Percentiles rank a stretch among this genome's conserved stretches.
These are phyloP conservation scores for Schoenoplectus triqueter DNA, from an alignment of 202 grass and related monocot species.

Conservation along the genomic window DNA sequence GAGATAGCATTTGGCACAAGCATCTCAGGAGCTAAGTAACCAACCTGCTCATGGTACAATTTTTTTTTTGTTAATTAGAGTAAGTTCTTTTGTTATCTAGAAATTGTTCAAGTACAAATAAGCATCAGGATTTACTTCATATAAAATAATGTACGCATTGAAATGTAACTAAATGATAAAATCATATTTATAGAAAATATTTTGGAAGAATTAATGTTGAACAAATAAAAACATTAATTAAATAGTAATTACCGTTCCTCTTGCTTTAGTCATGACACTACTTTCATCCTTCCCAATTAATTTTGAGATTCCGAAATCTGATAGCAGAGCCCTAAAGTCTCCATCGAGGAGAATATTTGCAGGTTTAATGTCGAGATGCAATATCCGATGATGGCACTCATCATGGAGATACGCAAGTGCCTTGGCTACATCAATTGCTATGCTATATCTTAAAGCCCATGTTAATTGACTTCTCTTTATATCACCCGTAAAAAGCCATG, in stretches of 20 bases:
- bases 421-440: slow-evolving; percentile 52
- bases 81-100: too few relatives aligned
- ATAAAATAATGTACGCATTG: too few relatives aligned
- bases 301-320: slow-evolving; percentile 62
- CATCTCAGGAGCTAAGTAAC: not conserved
- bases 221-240: too few relatives aligned
- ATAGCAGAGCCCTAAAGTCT: slow-evolving; percentile 44
- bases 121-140: too few relatives aligned
- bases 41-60: not conserved
- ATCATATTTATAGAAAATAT: too few relatives aligned
- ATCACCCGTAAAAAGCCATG: slow-evolving; percentile 49
- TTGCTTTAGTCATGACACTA: too few relatives aligned
- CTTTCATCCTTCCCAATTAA: slow-evolving; percentile 35
- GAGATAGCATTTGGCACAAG: slow-evolving; percentile 35
- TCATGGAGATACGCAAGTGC: slow-evolving; percentile 61
- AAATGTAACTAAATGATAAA: too few relatives aligned
- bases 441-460: slow-evolving; percentile 42
- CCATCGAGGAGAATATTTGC: slow-evolving; percentile 63
- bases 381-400: slow-evolving; percentile 39
- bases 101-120: too few relatives aligned
- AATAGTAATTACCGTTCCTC: too few relatives aligned
- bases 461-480: slow-evolving; percentile 29
- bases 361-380: slow-evolving; percentile 56
- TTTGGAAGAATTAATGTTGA: too few relatives aligned
- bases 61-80: too few relatives aligned